These are phyloP conservation scores for Sporisorium iseilematis-ciliati DNA, from an alignment of 1,284 basidiomycete species.

Conservation along the genomic window DNA sequence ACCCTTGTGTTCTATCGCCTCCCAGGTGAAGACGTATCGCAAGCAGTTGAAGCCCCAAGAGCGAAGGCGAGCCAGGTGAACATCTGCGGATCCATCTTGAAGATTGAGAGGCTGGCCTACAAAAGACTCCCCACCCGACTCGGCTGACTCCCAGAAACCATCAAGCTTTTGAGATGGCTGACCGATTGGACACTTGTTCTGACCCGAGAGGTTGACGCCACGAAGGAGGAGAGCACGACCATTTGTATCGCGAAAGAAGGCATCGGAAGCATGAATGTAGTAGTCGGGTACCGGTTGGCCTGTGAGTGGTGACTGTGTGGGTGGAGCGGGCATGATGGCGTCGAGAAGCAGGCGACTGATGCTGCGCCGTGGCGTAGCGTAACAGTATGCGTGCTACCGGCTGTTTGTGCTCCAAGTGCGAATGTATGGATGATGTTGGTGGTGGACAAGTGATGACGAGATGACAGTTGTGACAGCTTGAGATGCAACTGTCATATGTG, in stretches of 20 bases:
- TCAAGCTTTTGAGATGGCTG: constrained; percentile 77
- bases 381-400: constrained; percentile 1
- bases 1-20: constrained; percentile 90
- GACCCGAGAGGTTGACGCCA: constrained; percentile 91
- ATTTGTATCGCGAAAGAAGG: constrained; percentile 83
- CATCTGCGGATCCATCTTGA: constrained; percentile 85
- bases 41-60: constrained; percentile 96
- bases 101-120: constrained; percentile 80
- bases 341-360: not conserved
- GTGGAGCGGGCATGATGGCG: constrained; percentile 18
- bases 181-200: constrained; percentile 83
- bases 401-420: too few species aligned
- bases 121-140: constrained; percentile 80
- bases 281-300: constrained; percentile 45
- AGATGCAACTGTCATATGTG: too few species aligned
- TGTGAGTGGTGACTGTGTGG: constrained; percentile 36
- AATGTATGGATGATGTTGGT: not conserved
- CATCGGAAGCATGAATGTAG: constrained; percentile 60
- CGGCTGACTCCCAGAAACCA: constrained; percentile 89
- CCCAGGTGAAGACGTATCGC: constrained; percentile 94
- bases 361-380: constrained; percentile 9
- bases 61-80: constrained; percentile 85
- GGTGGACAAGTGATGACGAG: not conserved
- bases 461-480: not conserved
- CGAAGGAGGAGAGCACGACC: constrained; percentile 88